Evolutionary conservation across 257 asterid genomes (phyloP), one percentile per base, ranked within the genome.

Genomic region (Salvia miltiorrhiza): DNA sequence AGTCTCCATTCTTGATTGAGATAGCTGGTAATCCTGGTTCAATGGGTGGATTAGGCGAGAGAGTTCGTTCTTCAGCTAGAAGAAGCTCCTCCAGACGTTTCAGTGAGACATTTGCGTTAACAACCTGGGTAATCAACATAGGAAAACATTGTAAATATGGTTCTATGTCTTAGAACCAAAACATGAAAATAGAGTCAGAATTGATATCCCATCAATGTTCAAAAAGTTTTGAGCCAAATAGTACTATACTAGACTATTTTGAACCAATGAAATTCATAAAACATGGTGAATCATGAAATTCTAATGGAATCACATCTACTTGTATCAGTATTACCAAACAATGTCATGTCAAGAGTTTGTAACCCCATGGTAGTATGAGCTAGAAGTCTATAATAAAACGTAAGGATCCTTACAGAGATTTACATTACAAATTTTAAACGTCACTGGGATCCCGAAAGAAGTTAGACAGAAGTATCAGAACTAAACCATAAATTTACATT

Each of bases 71-170:
- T 74, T 90, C 99, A 72, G 89, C 90, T 54, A 83, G 73, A 65
- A 93, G 90, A 63, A 93, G 92, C 65, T 90, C 97, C 87, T 93
- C 97, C 53, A 93, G 85, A 59, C 97, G 95, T 73, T 84, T 87
- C 80, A 93, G 75, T 12, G 99, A 93, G 43, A 93, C 99, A 61
- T 90, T 93, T 35, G 97, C 97, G 75, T 86, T 93, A 50, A 88
- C 99, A 60, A 82, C 90, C 99, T 93, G 86, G 47, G 71, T 45
- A 71, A 57, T 74, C 76, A 76, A 13, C 40, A 72, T 10, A 64
- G 26, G 4, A 66, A 47, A 64, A 72, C 17, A 12, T 39, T 26
- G 45, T 72, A 65, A 35, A 16, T 33, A 43, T 30, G 35, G 54
- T 50, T 23, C 63, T 33, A 43, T 59, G 53, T 26, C 20, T 55